Evolutionary conservation across 306 rosid species (phyloP).

Genomic region (Corylus heterophylla): DNA sequence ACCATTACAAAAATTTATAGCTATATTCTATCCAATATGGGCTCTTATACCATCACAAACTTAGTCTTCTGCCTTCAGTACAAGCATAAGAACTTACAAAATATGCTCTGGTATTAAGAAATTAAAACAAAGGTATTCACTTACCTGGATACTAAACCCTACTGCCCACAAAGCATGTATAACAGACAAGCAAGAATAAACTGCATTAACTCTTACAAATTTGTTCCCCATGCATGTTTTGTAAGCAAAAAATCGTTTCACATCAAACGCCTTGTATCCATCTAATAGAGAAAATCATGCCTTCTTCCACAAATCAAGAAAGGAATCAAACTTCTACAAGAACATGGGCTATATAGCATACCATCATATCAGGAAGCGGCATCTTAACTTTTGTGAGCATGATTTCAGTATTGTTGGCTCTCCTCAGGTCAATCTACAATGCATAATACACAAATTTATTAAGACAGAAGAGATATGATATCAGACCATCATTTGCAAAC

Average conservation of each 20-base stretch:
- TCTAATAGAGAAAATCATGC: not conserved
- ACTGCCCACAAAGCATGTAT: not conserved
- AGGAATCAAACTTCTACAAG: not conserved
- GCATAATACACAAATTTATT: conserved; percentile 18
- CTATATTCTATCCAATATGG: not conserved
- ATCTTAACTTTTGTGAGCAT: conserved; percentile 99
- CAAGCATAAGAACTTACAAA: not conserved
- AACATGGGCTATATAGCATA: conserved; percentile 32
- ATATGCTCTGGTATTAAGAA: not conserved
- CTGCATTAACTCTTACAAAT: not conserved
- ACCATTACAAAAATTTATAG: not conserved
- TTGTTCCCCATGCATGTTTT: not conserved
- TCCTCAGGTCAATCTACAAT: conserved; percentile 85
- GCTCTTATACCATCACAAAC: not conserved
- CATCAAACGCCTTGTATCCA: not conserved
- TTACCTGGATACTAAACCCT: not conserved
- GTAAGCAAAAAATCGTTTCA: not conserved
- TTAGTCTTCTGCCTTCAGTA: not conserved
- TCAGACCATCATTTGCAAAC: conserved; percentile 11
- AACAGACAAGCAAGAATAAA: not conserved
- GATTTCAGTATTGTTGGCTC: conserved; percentile 97
- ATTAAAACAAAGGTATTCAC: not conserved
- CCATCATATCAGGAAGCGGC: conserved; percentile 99
- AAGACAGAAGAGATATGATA: conserved; percentile 25
- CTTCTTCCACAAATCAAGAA: conserved; percentile 3